Conservation (phyloP, 129 eudicot species). For the sunflower (Helianthus annuus) region HanXRQr2.0-SUNRISE NC_035449.2:17774005-17774504, state of each 20-base stretch:
- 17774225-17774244: slow-evolving; percentile 32
- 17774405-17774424: not conserved
- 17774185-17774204: not conserved
- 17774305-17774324: slow-evolving; percentile 54
- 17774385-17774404: not conserved
- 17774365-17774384: not conserved
- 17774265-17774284: slow-evolving; percentile 40
- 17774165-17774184: not conserved
- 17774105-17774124: slow-evolving; percentile 15
- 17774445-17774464: slow-evolving; percentile 9
- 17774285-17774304: slow-evolving; percentile 38
- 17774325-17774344: slow-evolving; percentile 75
- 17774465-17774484: not conserved
- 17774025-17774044: not conserved
- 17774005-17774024: slow-evolving; percentile 20
- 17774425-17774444: not conserved
- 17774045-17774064: not conserved
- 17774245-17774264: slow-evolving; percentile 60
- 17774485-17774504: not conserved
- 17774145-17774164: not conserved
- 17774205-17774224: slow-evolving; percentile 12
- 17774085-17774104: not conserved
- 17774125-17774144: not conserved
- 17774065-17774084: not conserved
- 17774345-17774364: slow-evolving; percentile 5